Base-by-base conservation (phyloP, 257 asterid genomes). In the Jacaranda copaia region DNA sequence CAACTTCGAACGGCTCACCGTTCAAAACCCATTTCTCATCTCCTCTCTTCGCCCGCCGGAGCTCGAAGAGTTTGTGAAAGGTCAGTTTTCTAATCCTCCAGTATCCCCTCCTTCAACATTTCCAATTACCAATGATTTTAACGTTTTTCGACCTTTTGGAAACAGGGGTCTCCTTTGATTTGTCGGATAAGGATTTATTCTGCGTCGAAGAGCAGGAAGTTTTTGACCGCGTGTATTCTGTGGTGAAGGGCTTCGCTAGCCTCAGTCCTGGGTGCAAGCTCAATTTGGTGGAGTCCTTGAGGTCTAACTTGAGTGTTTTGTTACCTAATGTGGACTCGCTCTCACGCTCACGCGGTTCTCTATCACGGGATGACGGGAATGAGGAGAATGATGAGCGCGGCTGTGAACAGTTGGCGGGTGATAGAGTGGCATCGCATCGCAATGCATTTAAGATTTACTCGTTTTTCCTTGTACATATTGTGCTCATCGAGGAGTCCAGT, bases 391-490 rank as follows among this genome's bases (percentile, higher is more conserved):
- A 64, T 12, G 88, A 84, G 12, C 84, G 73, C n/a, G 82, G 53
- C n/a, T 88, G 75, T 35, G 92, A 83, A 70, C 82, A 74, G 61
- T 76, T 73, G 65, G 85, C 49, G 70, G 81, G 72, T 43, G 95
- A 87, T 59, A 87, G 91, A 81, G 85, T 91, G 82, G 96, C 96
- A 6, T 88, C 97, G 0, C 88, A 88, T 75, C 87, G 98, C 53
- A 95, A 95, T 86, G 96, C 99, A 1, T 88, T 95, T 72, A 95
- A 95, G 85, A 90, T 93, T 60, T 93, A 95, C 85, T 84, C 98
- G 0, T 95, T 93, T 77, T 95, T 93, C 73, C 97, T 95, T 55
- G 77, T 93, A 72, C 98, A 93, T 61, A 78, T 95, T 38, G 82
- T 93, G 81, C 87, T 90, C 61, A 73, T 82, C 43, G 93, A 93